Base-by-base conservation (phyloP, 2,329 filamentous ascomycete genomes). In the Gnomoniopsis smithogilvyi region DNA sequence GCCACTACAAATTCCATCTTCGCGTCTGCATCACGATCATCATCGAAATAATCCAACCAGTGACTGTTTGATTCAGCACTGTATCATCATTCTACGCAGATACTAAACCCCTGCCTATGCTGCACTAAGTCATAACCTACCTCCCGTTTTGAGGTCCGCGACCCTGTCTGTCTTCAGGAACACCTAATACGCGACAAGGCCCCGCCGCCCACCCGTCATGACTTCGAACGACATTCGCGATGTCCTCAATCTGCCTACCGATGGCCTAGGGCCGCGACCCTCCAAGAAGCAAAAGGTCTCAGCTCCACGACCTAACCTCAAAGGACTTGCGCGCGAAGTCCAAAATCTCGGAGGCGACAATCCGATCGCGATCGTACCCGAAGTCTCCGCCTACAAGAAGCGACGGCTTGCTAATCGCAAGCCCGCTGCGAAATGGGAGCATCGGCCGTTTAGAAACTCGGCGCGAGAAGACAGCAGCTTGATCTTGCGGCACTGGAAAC, bases 211-310 rank as follows among this genome's bases (percentile, higher is more conserved):
- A n/a, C 30, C 46, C 33, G 79, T 68, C 64, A 91, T 91, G 87
- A 81, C 88, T 62, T 88, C 88, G 63, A 84, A 87, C 72, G 92
- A 96, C 80, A 85, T 96, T 67, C 91, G 90, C 77, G 92, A 96
- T 73, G 91, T 96, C 70, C 86, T 96, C 69, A 91, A 93, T 73
- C 80, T 96, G 71, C 88, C 88, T 52, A 78, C 86, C 66, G 87
- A 86, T 34, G 75, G 78, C 62, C 67, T 75, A 53, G 68, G 76
- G 53, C 69, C 78, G 56, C 77, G 88, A 63, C 85, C 87, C 45
- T 76, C 83, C 47, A 96, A 95, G 77, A 93, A 94, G 71, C 86
- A 88, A 67, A 92, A 90, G 71, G 78, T 84, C 7, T 78, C 81
- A 17, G 83, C 81, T 50, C 83, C 87, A 64, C 78, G 79, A 55